A percentile compares a stretch with the other conserved stretches of the same genome.
These are phyloP conservation scores for Fusarium anthophilum DNA, from an alignment of 2,329 filamentous ascomycete genomes.

Conservation along the genomic window DNA sequence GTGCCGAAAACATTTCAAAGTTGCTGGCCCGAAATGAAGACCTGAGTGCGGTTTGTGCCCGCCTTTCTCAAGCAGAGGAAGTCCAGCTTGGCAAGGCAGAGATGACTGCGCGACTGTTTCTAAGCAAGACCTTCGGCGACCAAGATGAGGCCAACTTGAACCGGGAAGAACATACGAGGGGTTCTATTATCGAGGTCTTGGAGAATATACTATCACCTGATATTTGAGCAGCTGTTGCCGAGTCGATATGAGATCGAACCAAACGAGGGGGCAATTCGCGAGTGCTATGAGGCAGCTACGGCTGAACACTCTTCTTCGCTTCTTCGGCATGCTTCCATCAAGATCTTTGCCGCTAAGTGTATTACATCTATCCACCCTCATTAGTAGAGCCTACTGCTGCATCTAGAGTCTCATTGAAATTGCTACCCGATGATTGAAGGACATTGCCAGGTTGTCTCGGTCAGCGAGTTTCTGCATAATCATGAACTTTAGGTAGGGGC, in stretches of 20 bases:
- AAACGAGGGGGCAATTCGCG: neutral
- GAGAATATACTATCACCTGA: constrained; percentile 20
- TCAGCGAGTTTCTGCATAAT: neutral
- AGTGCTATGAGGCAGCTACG: neutral
- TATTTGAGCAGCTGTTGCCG: neutral
- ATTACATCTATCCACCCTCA: neutral
- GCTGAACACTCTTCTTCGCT: neutral
- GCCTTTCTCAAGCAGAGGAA: constrained; percentile 70
- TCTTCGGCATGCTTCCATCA: neutral
- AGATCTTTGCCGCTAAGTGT: neutral
- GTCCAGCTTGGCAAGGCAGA: constrained; percentile 75
- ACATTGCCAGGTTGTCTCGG: neutral
- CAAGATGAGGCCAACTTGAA: neutral
- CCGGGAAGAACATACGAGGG: neutral
- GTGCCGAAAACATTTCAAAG: constrained; percentile 78
- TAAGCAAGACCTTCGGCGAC: constrained; percentile 46
- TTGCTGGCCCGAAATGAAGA: constrained; percentile 79
- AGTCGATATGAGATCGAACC: neutral
- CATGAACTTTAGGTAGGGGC: neutral
- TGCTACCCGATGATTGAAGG: neutral
- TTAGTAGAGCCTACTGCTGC: neutral
- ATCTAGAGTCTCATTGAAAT: neutral
- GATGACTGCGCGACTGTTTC: constrained; percentile 65
- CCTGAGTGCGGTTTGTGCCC: constrained; percentile 75
- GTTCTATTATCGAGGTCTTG: constrained; percentile 27